Evolutionary conservation across 2,329 filamentous ascomycete genomes (phyloP), one percentile per base, ranked within the genome.

Genomic region (Aspergillus ochraceoroseus): DNA sequence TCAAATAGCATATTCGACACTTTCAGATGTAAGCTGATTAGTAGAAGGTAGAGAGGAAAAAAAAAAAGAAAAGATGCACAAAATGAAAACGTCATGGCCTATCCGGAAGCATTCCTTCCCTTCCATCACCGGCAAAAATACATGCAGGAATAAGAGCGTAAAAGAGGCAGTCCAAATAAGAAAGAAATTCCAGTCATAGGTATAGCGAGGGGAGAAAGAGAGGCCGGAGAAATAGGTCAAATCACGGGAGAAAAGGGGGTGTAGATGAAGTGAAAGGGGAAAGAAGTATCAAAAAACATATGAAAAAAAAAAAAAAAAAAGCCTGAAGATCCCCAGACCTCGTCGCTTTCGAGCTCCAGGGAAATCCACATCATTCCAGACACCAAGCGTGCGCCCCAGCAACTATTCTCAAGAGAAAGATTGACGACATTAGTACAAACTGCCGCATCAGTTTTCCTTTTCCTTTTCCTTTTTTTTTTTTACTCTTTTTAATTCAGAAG

Each of bases 91-190:
- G 51, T 56, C 55, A 54, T 53, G 47, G 49, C 55, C 51, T 49
- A 50, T 53, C 47, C 48, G 47, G 44, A 49, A 58, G 47, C 46
- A 51, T 51, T 49, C 47, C 48, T 52, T 47, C 49, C 46, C 43
- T 48, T 46, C 49, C 51, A 35, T 46, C 50, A 48, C 46, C 46
- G 47, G 11, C 23, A 43, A 44, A 39, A 48, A 20, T 49, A 54
- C 48, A 56, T 52, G 49, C 48, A 46, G 46, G 52, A 45, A 53
- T 46, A 46, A 43, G 53, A 54, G 49, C 54, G 45, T 41, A 38
- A 52, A 41, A 48, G 45, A 59, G 55, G 55, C 59, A 59, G 59
- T 50, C 44, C 53, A 57, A 54, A 59, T 54, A 50, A 53, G 57
- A 52, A 51, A 55, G 43, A 49, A 54, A 52, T 56, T 58, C 50